Percentiles rank a stretch among this genome's conserved stretches.
These are phyloP conservation scores for Nemania sp. DNA, from an alignment of 2,329 filamentous ascomycete genomes.

Conservation along the genomic window DNA sequence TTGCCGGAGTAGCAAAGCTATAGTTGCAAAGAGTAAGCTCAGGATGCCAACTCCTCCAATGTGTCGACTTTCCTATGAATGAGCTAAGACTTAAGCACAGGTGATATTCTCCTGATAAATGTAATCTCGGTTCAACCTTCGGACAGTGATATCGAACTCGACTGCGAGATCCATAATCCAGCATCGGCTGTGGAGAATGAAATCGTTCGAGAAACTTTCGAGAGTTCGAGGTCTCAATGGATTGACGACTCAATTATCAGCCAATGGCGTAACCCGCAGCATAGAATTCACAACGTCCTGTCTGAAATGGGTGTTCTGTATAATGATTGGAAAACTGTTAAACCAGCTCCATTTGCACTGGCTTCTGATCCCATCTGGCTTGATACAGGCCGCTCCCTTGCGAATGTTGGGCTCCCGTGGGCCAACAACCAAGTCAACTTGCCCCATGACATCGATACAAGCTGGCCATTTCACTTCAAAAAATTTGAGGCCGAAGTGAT, in stretches of 20 bases:
- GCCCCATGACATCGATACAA: slow-evolving; percentile 17
- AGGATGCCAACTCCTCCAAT: neutral
- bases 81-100: neutral
- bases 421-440: slow-evolving; percentile 24
- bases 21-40: neutral
- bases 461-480: slow-evolving; percentile 25
- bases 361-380: slow-evolving; percentile 9
- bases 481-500: slow-evolving; percentile 11
- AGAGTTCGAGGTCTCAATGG: slow-evolving; percentile 15
- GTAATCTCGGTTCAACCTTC: neutral
- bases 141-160: neutral
- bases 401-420: slow-evolving; percentile 20
- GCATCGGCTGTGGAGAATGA: neutral
- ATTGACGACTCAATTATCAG: slow-evolving; percentile 17
- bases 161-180: neutral
- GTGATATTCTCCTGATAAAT: neutral
- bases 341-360: slow-evolving; percentile 3
- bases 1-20: neutral
- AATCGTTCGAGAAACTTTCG: slow-evolving; percentile 1
- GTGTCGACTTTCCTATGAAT: neutral
- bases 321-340: slow-evolving; percentile 1
- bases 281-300: slow-evolving; percentile 10
- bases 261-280: slow-evolving; percentile 14
- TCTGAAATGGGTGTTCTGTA: slow-evolving; percentile 8
- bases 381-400: slow-evolving; percentile 4